Percentiles rank a stretch among this genome's conserved stretches.
Evolutionary conservation across 1,284 basidiomycete species (phyloP).

Genomic region (Schizophyllum commune): DNA sequence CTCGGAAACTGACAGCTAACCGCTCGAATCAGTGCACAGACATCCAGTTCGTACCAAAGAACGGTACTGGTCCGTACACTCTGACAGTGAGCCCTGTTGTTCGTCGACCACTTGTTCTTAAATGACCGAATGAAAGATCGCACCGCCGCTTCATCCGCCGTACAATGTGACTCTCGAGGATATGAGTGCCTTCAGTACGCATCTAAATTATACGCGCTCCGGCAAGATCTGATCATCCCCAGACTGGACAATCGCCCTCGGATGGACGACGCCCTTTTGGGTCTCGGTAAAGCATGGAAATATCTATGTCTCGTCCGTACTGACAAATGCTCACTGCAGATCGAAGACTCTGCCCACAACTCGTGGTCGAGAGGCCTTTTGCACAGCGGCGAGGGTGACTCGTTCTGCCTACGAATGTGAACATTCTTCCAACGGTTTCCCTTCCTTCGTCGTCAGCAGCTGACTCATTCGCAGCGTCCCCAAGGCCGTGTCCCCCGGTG

Average conservation of each 20-base stretch:
- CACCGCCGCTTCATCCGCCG: slow-evolving; percentile 41
- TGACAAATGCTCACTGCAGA: background rate
- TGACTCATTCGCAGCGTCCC: background rate
- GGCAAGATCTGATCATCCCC: background rate
- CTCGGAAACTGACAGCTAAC: background rate
- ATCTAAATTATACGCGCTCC: background rate
- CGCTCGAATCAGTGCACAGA: slow-evolving; percentile 32
- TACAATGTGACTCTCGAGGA: slow-evolving; percentile 20
- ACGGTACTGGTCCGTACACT: slow-evolving; percentile 41
- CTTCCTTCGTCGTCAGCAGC: background rate
- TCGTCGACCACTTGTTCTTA: background rate
- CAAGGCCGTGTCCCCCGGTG: background rate
- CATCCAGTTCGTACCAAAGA: slow-evolving; percentile 32
- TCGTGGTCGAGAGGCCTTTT: background rate
- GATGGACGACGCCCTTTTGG: background rate
- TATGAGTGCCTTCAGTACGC: background rate
- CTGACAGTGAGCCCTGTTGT: slow-evolving; percentile 29
- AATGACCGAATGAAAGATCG: slow-evolving; percentile 23
- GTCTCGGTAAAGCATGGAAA: background rate
- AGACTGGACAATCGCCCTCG: background rate
- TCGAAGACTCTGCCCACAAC: background rate
- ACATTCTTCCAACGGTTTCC: background rate
- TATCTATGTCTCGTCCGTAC: background rate
- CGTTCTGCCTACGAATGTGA: background rate
- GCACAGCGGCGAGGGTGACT: background rate